Base-by-base conservation (phyloP, 345 rosid species). In the Brassica rapa region DNA sequence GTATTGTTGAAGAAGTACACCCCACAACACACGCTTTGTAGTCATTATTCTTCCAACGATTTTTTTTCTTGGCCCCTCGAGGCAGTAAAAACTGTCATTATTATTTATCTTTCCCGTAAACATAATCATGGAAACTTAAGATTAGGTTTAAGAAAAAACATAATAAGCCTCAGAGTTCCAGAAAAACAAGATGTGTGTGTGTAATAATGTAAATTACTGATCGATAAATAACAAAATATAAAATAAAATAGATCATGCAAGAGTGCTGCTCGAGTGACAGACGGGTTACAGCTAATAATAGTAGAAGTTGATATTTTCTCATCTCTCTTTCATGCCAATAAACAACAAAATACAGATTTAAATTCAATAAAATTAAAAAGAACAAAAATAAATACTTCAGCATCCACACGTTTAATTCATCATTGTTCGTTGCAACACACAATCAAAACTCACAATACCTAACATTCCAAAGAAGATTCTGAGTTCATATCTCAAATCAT, bases 241-340 rank as follows among this genome's bases (percentile, higher is more conserved):
- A 24, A 70, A 71, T 41, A 81, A 74, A 82, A 87, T 86, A 89
- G 87, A 85, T 93, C 97, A 93, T 91, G 98, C 97, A 88, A 85
- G 94, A 88, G 87, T 80, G 88, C 90, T 91, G 98, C 93, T 88
- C 82, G 82, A 83, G 90, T 86, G 98, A 93, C 98, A 93, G 95
- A 72, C 86, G 71, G 88, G 84, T 85, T 89, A 89, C 98, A 93
- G 97, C 98, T 91, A 88, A 88, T 72, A 46, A 56, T 74, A 74
- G 67, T 74, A 62, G 67, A 80, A 79, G 25, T 62, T 68, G 63
- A 74, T 73, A 79, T 79, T 91, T 82, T 65, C 62, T 75, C 78
- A 74, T 76, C 75, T 77, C 79, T 83, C 83, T 82, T 77, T 81
- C 91, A 87, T 81, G 90, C 84, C 75, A 82, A 21, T 49, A 82